Conservation (phyloP, 768 basidiomycete species). For the Artomyces pyxidatus region DNA sequence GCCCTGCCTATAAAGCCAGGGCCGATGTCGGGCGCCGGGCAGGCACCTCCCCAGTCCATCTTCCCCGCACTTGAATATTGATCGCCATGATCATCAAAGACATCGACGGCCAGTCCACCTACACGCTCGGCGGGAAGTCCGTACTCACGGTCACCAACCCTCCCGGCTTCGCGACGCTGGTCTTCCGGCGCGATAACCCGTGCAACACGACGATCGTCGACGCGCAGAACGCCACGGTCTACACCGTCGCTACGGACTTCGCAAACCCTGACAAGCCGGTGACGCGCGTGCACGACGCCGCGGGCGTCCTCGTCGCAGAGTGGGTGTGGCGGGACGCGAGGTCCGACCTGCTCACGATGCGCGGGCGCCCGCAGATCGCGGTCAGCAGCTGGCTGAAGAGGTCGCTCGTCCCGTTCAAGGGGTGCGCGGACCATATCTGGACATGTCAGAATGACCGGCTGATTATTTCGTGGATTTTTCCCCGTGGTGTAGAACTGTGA, state of each 20-base stretch:
- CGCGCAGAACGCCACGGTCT: slow-evolving; percentile 1
- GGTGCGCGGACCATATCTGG: not conserved
- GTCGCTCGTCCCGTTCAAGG: slow-evolving; percentile 13
- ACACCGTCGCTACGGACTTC: slow-evolving; percentile 14
- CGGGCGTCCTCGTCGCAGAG: slow-evolving; percentile 11
- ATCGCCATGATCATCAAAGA: no score
- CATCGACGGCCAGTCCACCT: no score
- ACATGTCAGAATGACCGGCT: not conserved
- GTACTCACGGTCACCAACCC: no score
- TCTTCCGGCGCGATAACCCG: slow-evolving; percentile 13
- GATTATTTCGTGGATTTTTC: not conserved
- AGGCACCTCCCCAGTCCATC: no score
- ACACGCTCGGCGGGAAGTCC: no score
- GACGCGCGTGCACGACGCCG: slow-evolving; percentile 8
- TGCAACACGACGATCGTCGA: slow-evolving; percentile 16
- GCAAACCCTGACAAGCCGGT: slow-evolving; percentile 6
- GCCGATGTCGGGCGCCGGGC: no score
- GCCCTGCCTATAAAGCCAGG: no score
- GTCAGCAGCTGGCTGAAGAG: slow-evolving; percentile 16
- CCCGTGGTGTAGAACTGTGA: slow-evolving; percentile 12
- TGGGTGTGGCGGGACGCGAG: slow-evolving; percentile 15
- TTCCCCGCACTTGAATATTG: no score
- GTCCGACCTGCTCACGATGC: slow-evolving; percentile 15
- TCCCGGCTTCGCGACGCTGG: no score
- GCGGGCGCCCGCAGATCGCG: slow-evolving; percentile 1